phyloP scores from a whole-genome alignment of 768 basidiomycete genomes.

The Lentinula guzmanii region DNA sequence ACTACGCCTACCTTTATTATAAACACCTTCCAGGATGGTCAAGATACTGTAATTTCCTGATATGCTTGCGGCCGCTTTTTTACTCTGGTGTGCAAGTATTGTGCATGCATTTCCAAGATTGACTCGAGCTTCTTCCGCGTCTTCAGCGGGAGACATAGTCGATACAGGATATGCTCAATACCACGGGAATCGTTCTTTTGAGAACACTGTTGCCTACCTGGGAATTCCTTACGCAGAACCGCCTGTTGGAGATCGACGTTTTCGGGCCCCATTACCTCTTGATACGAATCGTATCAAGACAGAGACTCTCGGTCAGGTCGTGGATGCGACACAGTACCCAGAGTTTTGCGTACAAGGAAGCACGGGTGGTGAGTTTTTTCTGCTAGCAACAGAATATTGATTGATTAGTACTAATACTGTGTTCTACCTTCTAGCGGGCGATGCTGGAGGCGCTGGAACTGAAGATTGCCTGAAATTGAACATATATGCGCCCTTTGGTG shows the following conservation, averaged over 20 bases:
- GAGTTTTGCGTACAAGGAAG: slow-evolving; percentile 57
- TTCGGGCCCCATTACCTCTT: slow-evolving; percentile 46
- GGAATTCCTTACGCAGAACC: slow-evolving; percentile 58
- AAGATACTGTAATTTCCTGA: neutral
- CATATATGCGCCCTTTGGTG: slow-evolving; percentile 49
- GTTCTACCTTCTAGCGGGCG: slow-evolving; percentile 29
- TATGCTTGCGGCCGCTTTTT: neutral
- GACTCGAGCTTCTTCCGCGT: neutral
- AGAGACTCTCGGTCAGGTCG: slow-evolving; percentile 27
- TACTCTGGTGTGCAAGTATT: neutral
- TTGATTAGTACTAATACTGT: neutral
- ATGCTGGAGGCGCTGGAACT: slow-evolving; percentile 57
- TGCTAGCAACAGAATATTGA: neutral
- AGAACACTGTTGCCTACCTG: slow-evolving; percentile 51
- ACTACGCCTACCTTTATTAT: neutral
- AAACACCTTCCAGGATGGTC: neutral
- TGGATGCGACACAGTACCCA: slow-evolving; percentile 51
- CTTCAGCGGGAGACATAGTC: slow-evolving; percentile 26
- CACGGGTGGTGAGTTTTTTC: slow-evolving; percentile 31
- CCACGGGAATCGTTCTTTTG: slow-evolving; percentile 43
- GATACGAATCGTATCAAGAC: slow-evolving; percentile 36
- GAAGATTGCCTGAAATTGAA: slow-evolving; percentile 69
- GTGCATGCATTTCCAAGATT: neutral
- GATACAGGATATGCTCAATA: slow-evolving; percentile 58
- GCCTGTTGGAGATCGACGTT: slow-evolving; percentile 45